A percentile compares a stretch with the other conserved stretches of the same genome.
These are phyloP conservation scores for Plasmodium malariae DNA, from an alignment of 169 alveolate genomes.

Conservation along the genomic window DNA sequence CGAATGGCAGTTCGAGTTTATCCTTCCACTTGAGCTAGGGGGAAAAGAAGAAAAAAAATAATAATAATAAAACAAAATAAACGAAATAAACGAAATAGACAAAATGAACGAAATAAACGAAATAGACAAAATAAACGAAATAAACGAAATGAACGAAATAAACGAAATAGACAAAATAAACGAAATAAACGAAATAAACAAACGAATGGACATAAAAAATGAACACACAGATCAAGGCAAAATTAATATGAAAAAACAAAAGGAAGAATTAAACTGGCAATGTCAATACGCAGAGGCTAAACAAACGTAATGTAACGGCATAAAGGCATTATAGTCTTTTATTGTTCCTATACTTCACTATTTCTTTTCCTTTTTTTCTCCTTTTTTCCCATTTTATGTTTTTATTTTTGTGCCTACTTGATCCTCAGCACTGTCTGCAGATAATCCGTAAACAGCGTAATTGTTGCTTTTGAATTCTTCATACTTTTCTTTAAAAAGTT, in stretches of 20 bases:
- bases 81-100: too few relatives aligned
- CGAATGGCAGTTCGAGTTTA: conserved; percentile 76
- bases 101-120: neutral
- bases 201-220: too few relatives aligned
- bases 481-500: conserved; percentile 69
- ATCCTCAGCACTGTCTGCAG: conserved; percentile 78
- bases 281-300: too few relatives aligned
- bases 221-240: too few relatives aligned
- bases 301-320: too few relatives aligned
- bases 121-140: neutral
- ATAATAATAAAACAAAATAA: neutral
- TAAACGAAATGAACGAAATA: too few relatives aligned
- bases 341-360: neutral
- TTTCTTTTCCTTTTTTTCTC: neutral
- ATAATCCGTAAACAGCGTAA: conserved; percentile 81
- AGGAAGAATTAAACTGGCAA: too few relatives aligned
- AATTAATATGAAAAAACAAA: too few relatives aligned
- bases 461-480: conserved; percentile 55
- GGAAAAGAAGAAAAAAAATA: neutral
- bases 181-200: too few relatives aligned
- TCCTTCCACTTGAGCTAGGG: conserved; percentile 79
- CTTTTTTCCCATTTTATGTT: neutral
- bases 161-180: too few relatives aligned
- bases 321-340: too few relatives aligned
- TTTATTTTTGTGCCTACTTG: neutral